Evolutionary conservation across 2,329 filamentous ascomycete species (phyloP).

Genomic region (Xylariaceae sp.): DNA sequence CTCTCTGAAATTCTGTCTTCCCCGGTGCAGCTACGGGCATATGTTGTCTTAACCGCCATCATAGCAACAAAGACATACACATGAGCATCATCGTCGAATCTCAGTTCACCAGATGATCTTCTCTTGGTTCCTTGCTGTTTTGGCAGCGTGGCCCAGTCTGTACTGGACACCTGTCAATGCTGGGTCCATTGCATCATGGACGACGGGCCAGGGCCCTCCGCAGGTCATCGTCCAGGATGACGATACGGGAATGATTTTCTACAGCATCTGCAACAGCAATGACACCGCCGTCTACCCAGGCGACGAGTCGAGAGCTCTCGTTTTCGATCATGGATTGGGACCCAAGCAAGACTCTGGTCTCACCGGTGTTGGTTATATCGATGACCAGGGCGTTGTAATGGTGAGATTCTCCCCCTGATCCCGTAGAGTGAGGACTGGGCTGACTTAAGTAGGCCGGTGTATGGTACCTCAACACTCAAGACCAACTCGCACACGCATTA

Average conservation of each 20-base stretch:
- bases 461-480: constrained; percentile 5
- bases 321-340: not conserved
- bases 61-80: not conserved
- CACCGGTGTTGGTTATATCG: constrained; percentile 7
- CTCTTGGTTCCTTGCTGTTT: not conserved
- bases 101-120: not conserved
- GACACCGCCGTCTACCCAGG: constrained; percentile 14
- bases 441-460: constrained; percentile 4
- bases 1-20: not conserved
- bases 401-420: not conserved
- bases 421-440: not conserved
- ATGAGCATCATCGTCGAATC: not conserved
- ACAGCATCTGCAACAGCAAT: constrained; percentile 20
- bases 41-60: not conserved
- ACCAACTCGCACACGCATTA: constrained; percentile 6
- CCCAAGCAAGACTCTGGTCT: constrained; percentile 14
- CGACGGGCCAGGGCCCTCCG: constrained; percentile 10
- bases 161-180: not conserved
- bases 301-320: constrained; percentile 9
- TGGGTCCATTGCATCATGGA: constrained; percentile 7
- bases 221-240: constrained; percentile 23
- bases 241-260: constrained; percentile 16
- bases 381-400: not conserved
- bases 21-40: not conserved
- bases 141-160: not conserved